Evolutionary conservation across 1,284 basidiomycete genomes (phyloP).

Genomic region (Puccinia brachypodii): DNA sequence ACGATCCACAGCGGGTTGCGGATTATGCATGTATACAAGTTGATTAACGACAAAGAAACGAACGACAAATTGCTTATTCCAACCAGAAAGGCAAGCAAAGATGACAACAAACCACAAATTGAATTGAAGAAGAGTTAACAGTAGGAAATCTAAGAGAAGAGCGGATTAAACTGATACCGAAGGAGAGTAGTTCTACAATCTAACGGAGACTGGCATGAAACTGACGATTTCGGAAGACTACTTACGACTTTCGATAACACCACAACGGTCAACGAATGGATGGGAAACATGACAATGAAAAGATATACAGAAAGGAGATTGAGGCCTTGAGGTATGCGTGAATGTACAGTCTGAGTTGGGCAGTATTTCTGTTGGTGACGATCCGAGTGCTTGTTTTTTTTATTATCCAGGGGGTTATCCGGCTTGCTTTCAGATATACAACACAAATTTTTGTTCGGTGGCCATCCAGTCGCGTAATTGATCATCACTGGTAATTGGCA

Average conservation of each 20-base stretch:
- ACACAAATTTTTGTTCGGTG: constrained; percentile 4
- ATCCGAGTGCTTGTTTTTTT: neutral
- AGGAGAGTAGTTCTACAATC: neutral
- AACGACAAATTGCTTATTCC: too few species aligned
- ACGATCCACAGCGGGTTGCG: too few species aligned
- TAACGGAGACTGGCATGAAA: neutral
- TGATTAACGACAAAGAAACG: too few species aligned
- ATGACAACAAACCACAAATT: too few species aligned
- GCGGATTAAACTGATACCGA: neutral
- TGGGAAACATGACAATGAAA: neutral
- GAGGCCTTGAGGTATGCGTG: neutral
- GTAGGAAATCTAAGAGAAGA: neutral
- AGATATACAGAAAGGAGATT: neutral
- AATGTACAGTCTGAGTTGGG: neutral
- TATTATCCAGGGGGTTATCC: neutral
- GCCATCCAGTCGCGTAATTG: constrained; percentile 6
- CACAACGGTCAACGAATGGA: neutral
- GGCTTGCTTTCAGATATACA: neutral
- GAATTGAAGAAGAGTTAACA: neutral
- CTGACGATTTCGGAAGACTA: neutral
- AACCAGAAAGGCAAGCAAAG: too few species aligned
- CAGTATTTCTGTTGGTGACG: neutral
- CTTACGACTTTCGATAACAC: neutral
- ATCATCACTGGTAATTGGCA: neutral
- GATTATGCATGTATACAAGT: too few species aligned